These are phyloP conservation scores for Fusarium armeniacum DNA, from an alignment of 2,329 filamentous ascomycete species.

Conservation along the genomic window DNA sequence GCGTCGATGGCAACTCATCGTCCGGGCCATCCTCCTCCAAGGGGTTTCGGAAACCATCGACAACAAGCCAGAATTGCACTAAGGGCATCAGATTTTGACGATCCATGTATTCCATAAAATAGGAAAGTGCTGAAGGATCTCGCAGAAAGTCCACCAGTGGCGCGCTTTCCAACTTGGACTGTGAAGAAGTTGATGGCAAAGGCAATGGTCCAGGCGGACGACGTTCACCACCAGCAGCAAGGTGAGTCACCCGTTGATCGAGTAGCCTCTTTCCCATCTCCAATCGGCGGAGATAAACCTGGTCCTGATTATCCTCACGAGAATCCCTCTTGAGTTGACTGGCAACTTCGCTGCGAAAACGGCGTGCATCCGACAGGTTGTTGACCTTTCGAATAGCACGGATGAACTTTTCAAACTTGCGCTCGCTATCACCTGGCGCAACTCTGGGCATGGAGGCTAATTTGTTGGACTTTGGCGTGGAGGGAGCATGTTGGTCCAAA, in stretches of 20 bases:
- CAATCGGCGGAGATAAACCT: constrained; percentile 86
- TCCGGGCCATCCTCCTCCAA: constrained; percentile 80
- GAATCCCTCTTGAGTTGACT: constrained; percentile 92
- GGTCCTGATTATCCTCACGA: constrained; percentile 82
- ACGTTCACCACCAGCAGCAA: constrained; percentile 76
- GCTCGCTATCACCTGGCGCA: constrained; percentile 85
- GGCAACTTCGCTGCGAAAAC: constrained; percentile 91
- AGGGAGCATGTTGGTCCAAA: constrained; percentile 91
- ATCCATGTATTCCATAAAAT: constrained; percentile 99
- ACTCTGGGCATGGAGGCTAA: constrained; percentile 82
- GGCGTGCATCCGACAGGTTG: constrained; percentile 91
- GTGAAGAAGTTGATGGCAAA: constrained; percentile 49
- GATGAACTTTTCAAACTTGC: constrained; percentile 95
- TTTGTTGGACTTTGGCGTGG: constrained; percentile 75
- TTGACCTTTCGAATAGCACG: constrained; percentile 88
- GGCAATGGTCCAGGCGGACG: constrained; percentile 50
- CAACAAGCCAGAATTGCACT: constrained; percentile 98
- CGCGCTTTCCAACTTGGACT: constrained; percentile 79
- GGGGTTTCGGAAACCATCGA: constrained; percentile 95
- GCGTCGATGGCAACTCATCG: constrained; percentile 73
- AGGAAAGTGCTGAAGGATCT: constrained; percentile 90
- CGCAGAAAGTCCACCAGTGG: constrained; percentile 88
- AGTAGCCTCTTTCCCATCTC: constrained; percentile 92
- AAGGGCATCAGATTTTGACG: constrained; percentile 86
- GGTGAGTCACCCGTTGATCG: constrained; percentile 87